Conservation (phyloP, 2,329 filamentous ascomycete species). For the Colletotrichum sp. region DNA sequence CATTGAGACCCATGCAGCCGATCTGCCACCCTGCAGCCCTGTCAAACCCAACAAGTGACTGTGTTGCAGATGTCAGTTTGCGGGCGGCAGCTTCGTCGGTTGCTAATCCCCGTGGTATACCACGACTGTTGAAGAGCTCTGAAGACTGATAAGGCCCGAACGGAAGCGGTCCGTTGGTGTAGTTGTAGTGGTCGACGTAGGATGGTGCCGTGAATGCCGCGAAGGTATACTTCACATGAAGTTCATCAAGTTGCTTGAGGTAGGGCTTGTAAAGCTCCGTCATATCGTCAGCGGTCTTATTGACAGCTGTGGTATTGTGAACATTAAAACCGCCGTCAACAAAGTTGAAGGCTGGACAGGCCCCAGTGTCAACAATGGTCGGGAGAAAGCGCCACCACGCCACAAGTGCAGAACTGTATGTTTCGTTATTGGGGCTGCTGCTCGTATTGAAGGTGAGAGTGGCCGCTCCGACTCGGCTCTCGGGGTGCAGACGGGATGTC, state of each 20-base stretch:
- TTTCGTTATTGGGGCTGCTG: neutral
- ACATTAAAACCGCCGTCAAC: neutral
- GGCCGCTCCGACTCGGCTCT: neutral
- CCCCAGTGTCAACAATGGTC: neutral
- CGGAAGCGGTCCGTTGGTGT: neutral
- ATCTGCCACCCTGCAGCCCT: neutral
- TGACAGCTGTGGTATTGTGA: neutral
- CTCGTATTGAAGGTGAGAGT: neutral
- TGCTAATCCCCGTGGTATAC: neutral
- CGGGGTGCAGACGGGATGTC: neutral
- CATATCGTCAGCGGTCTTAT: neutral
- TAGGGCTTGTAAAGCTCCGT: neutral
- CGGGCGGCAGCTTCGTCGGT: neutral
- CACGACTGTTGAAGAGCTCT: neutral
- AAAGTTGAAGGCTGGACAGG: neutral
- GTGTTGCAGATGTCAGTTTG: neutral
- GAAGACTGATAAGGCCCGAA: neutral
- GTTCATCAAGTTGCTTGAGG: neutral
- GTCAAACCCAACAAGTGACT: neutral
- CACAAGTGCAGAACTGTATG: neutral
- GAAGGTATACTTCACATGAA: neutral
- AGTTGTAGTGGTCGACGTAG: neutral
- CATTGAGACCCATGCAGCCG: neutral
- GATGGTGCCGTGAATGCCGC: neutral
- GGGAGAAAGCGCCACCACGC: neutral